Evolutionary conservation across 2,329 filamentous ascomycete genomes (phyloP), one percentile per base, ranked within the genome.

Genomic region (Aureobasidium subglaciale): DNA sequence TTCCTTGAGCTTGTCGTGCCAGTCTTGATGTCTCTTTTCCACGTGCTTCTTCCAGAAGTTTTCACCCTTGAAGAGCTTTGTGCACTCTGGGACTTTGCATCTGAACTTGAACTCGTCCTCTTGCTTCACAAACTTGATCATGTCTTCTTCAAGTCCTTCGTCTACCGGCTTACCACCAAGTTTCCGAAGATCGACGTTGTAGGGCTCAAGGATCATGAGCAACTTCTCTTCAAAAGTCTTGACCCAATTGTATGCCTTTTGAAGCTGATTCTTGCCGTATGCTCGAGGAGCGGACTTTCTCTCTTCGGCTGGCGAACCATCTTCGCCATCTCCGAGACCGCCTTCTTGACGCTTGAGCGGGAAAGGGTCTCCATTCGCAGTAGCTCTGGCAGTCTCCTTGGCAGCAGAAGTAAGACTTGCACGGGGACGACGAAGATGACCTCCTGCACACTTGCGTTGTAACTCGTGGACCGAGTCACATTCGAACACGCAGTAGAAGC

Each of bases 401-500:
- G 90, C 89, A 24, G 89, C 79, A 11, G 83, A 86, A 4, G 87
- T 93, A 30, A 97, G 79, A 32, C 90, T 95, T 64, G 87, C 87
- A 56, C 91, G 82, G 35, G 93, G 93, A 46, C 93, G 86, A 60
- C 93, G 89, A 59, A 99, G 83, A 76, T 99, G 93, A n/a, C 93
- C 93, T 38, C 93, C 93, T 24, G 93, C 90, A 64, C 93, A 99
- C 73, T 99, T 97, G 58, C 93, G 85, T 37, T 89, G 91, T 62
- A 99, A 78, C 73, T 99, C 93, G 66, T 99, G 93, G 20, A 97
- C 86, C 0, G 92, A 97, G 70, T 99, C 93, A 67, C 90, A 93
- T 73, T 99, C 93, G 63, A 99, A 97, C 5, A 99, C 95, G 70
- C 93, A 99, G 76, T 97, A 99, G 78, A 99, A 96, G 76, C 93